Conservation (phyloP, 768 basidiomycete species). For the Mycena haematopus region DNA sequence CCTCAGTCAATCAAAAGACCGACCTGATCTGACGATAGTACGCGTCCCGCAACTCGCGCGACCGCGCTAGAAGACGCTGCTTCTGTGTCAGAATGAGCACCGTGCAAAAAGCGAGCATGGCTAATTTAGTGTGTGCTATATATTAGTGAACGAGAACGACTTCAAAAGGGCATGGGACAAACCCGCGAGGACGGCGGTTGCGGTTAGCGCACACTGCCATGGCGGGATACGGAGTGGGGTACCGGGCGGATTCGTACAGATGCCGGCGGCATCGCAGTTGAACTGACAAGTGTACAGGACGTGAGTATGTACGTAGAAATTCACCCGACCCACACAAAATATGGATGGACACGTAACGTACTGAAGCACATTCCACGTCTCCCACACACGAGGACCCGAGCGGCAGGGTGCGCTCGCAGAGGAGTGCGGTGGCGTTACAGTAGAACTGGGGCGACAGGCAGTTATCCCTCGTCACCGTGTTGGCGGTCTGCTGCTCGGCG, state of each 20-base stretch:
- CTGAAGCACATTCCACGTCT: constrained; percentile 61
- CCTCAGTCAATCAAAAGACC: constrained; percentile 15
- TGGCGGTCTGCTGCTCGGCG: constrained; percentile 48
- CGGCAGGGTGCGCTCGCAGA: constrained; percentile 53
- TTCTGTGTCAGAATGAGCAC: constrained; percentile 49
- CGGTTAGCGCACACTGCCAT: constrained; percentile 50
- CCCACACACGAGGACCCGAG: constrained; percentile 50
- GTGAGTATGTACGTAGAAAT: background rate
- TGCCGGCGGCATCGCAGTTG: constrained; percentile 39
- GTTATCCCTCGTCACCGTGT: constrained; percentile 63
- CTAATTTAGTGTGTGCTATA: constrained; percentile 24
- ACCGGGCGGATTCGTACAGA: constrained; percentile 44
- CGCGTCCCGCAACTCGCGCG: constrained; percentile 49
- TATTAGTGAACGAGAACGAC: too few relatives aligned
- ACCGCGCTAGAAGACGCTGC: constrained; percentile 44
- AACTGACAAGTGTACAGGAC: constrained; percentile 28
- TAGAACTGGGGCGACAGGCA: constrained; percentile 59
- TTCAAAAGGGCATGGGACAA: constrained; percentile 25
- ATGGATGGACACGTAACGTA: constrained; percentile 38
- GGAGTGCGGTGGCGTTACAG: constrained; percentile 52
- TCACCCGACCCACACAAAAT: background rate
- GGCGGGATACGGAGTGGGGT: constrained; percentile 48
- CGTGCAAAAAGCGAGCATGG: constrained; percentile 41
- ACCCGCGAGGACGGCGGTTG: constrained; percentile 47
- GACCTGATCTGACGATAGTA: constrained; percentile 56